phyloP scores from a whole-genome alignment of 345 rosid species.

The Salix arbutifolia region DNA sequence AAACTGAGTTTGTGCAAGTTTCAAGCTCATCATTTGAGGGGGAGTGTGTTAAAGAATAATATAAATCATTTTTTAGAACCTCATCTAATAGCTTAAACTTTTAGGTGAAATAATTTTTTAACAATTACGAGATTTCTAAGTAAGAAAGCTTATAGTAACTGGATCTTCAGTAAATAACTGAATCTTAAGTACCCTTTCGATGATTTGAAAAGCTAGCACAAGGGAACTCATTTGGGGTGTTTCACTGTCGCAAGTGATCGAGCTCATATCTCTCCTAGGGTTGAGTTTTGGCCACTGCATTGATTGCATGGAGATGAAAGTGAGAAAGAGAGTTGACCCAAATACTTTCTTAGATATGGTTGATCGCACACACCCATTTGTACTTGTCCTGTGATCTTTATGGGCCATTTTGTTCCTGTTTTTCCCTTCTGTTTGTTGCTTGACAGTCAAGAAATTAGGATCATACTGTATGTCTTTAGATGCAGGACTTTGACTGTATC shows the following conservation, averaged over 20 bases:
- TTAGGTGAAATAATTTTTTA: no score
- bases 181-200: no score
- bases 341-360: neutral
- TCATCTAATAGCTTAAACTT: no score
- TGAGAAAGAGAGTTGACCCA: neutral
- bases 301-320: neutral
- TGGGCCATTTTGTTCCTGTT: neutral
- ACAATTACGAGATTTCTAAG: no score
- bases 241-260: neutral
- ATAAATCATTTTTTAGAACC: no score
- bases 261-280: neutral
- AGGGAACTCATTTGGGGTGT: neutral
- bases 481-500: neutral
- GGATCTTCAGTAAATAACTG: no score
- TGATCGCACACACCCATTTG: neutral
- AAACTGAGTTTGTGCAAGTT: no score
- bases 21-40: no score
- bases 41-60: no score
- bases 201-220: neutral
- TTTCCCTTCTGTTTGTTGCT: neutral
- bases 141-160: no score
- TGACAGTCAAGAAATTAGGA: neutral
- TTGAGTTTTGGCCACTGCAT: neutral
- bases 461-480: neutral
- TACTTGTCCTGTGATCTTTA: neutral